Percentiles rank a stretch among this genome's conserved stretches.
These are phyloP conservation scores for Phytopythium cucurbitacearum DNA, from an alignment of 352 stramenopile genomes.

Conservation along the genomic window DNA sequence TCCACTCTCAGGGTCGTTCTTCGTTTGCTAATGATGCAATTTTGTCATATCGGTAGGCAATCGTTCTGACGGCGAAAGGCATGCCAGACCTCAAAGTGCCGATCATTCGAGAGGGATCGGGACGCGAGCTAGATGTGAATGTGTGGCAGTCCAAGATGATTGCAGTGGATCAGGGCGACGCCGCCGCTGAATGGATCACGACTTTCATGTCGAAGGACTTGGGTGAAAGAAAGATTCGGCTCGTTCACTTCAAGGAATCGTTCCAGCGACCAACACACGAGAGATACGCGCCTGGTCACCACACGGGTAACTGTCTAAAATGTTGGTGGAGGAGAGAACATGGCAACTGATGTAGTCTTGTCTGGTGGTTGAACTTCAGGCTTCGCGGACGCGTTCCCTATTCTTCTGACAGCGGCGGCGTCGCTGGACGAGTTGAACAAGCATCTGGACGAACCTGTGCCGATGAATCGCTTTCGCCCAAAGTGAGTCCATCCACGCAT, in stretches of 20 bases:
- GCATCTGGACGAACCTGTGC: slow-evolving; percentile 40
- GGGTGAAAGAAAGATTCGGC: slow-evolving; percentile 31
- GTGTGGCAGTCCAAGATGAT: slow-evolving; percentile 61
- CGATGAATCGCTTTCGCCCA: slow-evolving; percentile 80
- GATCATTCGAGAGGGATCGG: slow-evolving; percentile 29
- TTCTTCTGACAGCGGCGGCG: slow-evolving; percentile 53
- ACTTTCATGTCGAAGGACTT: slow-evolving; percentile 37
- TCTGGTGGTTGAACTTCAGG: slow-evolving; percentile 8
- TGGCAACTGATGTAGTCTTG: too few species aligned
- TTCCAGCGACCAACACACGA: slow-evolving; percentile 46
- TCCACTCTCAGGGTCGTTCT: background rate
- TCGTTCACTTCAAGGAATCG: slow-evolving; percentile 57
- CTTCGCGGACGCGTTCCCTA: slow-evolving; percentile 80
- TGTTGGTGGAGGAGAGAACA: too few species aligned
- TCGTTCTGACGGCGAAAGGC: slow-evolving; percentile 56
- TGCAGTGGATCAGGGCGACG: slow-evolving; percentile 59
- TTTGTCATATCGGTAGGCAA: slow-evolving; percentile 12
- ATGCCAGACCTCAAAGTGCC: slow-evolving; percentile 63
- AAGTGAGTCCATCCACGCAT: slow-evolving; percentile 37
- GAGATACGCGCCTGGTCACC: slow-evolving; percentile 56
- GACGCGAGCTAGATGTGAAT: slow-evolving; percentile 27
- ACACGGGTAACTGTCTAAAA: slow-evolving; percentile 23
- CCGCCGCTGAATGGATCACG: slow-evolving; percentile 57
- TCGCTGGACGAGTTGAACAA: slow-evolving; percentile 65
- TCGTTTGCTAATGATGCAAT: background rate